These are phyloP conservation scores for Azolla pinnata DNA, from an alignment of 75 land plant genomes.

Conservation along the genomic window DNA sequence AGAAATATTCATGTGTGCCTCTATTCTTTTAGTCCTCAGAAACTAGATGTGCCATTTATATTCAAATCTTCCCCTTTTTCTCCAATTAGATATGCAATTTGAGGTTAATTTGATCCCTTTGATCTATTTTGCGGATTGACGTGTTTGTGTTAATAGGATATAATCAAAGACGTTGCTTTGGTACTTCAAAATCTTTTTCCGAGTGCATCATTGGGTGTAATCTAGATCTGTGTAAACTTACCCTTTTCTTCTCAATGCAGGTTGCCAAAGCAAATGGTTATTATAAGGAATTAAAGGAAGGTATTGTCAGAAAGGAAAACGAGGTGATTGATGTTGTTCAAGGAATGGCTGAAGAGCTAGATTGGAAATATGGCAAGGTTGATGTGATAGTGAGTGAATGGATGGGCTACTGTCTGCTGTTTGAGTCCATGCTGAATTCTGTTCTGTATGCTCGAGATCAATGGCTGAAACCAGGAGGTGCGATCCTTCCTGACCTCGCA, in stretches of 20 bases:
- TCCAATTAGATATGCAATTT: too few relatives aligned
- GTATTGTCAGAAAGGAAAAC: constrained; percentile 1
- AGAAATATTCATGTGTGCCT: too few relatives aligned
- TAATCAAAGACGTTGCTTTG: too few relatives aligned
- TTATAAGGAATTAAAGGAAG: constrained; percentile 11
- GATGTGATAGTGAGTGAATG: constrained; percentile 96
- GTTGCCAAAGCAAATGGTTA: constrained; percentile 66
- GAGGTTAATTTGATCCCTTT: too few relatives aligned
- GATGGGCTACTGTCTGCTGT: constrained; percentile 94
- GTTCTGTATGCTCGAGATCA: constrained; percentile 87
- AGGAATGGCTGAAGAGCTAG: constrained; percentile 89
- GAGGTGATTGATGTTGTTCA: constrained; percentile 56
- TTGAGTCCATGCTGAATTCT: constrained; percentile 90
- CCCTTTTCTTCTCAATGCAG: constrained; percentile 33
- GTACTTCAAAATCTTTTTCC: too few relatives aligned
- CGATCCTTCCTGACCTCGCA: constrained; percentile 89
- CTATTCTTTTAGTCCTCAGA: too few relatives aligned
- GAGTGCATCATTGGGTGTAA: too few relatives aligned
- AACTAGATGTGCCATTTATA: too few relatives aligned
- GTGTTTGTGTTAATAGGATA: too few relatives aligned
- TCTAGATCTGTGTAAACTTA: too few relatives aligned
- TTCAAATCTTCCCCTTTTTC: too few relatives aligned
- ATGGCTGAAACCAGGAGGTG: constrained; percentile 94
- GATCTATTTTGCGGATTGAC: too few relatives aligned
- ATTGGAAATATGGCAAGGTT: constrained; percentile 33